phyloP scores from a whole-genome alignment of 441 rosid genomes.

The Viola pubescens region DNA sequence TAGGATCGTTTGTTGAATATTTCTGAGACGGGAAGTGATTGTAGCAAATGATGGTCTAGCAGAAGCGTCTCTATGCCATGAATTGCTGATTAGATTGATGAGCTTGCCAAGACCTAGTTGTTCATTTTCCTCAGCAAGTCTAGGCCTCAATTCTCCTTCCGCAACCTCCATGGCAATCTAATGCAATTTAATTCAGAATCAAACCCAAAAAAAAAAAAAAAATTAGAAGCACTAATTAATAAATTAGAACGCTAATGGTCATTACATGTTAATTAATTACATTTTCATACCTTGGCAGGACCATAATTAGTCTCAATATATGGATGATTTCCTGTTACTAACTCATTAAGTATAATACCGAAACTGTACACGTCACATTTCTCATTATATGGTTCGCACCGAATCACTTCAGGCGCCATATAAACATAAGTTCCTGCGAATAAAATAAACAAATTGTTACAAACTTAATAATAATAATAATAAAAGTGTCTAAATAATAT shows the following conservation, averaged over 20 bases:
- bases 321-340: constrained; percentile 39
- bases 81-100: constrained; percentile 23
- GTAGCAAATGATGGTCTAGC: constrained; percentile 35
- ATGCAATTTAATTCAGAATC: neutral
- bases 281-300: constrained; percentile 36
- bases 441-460: neutral
- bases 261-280: too few species aligned
- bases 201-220: neutral
- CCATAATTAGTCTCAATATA: constrained; percentile 34
- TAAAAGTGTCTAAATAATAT: neutral
- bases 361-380: constrained; percentile 59
- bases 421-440: constrained; percentile 45
- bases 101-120: constrained; percentile 23
- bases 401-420: constrained; percentile 56
- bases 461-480: neutral
- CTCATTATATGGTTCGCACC: constrained; percentile 45
- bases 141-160: constrained; percentile 43
- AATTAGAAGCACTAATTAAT: neutral
- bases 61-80: constrained; percentile 42
- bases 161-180: constrained; percentile 53
- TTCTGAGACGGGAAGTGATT: constrained; percentile 24
- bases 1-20: constrained; percentile 11
- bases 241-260: neutral
- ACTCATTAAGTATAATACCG: constrained; percentile 40
- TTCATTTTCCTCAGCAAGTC: constrained; percentile 23